These are phyloP conservation scores for Coemansia sp. DNA, from an alignment of 192 early-diverging fungal species.

Conservation along the genomic window DNA sequence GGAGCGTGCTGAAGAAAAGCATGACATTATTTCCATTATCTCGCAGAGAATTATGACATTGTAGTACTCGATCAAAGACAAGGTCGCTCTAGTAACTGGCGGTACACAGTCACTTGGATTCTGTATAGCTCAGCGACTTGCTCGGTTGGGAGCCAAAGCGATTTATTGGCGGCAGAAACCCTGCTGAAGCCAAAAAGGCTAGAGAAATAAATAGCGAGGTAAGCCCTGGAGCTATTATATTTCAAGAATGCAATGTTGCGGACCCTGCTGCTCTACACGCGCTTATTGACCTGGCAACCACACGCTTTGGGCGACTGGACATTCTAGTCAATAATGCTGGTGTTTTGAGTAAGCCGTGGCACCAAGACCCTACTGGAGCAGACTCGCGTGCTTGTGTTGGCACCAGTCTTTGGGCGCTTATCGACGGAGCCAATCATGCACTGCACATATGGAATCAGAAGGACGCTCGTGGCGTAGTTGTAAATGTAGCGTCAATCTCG, in stretches of 20 bases:
- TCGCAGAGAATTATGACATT: not conserved
- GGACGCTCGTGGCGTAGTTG: slow-evolving; percentile 55
- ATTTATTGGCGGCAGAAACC: slow-evolving; percentile 58
- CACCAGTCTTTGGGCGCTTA: slow-evolving; percentile 64
- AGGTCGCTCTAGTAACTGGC: slow-evolving; percentile 66
- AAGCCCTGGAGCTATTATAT: slow-evolving; percentile 28
- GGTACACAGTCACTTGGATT: slow-evolving; percentile 62
- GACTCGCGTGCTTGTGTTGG: slow-evolving; percentile 61
- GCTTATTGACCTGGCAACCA: slow-evolving; percentile 46
- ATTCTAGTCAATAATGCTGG: slow-evolving; percentile 64
- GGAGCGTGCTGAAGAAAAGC: no score
- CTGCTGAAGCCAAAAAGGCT: slow-evolving; percentile 9
- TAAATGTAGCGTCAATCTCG: slow-evolving; percentile 70
- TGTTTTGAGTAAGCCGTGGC: slow-evolving; percentile 31
- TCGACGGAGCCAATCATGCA: slow-evolving; percentile 70
- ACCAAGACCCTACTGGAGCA: slow-evolving; percentile 43
- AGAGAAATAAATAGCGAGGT: slow-evolving; percentile 34
- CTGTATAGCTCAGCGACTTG: slow-evolving; percentile 52
- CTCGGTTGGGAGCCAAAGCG: slow-evolving; percentile 56
- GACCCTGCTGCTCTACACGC: slow-evolving; percentile 18
- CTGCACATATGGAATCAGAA: slow-evolving; percentile 55
- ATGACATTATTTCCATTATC: no score
- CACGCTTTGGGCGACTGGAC: slow-evolving; percentile 56
- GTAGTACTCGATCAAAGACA: slow-evolving; percentile 26
- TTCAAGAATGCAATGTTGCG: slow-evolving; percentile 55